Evolutionary conservation across 805 yeast species (phyloP), one percentile per base, ranked within the genome.

Genomic region (Nakazawaea wyomingensis): DNA sequence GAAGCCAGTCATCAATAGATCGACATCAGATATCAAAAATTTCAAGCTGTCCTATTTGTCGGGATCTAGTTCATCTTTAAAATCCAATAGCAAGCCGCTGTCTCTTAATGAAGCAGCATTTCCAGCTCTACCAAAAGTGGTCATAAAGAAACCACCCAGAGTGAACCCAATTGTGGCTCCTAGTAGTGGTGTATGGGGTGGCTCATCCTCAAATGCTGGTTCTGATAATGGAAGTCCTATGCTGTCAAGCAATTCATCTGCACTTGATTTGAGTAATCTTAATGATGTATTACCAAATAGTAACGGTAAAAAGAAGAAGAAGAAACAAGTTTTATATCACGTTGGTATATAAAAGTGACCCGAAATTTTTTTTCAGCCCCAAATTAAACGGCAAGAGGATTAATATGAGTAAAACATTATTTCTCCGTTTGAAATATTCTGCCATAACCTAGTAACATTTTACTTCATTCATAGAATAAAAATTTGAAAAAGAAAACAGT

Each of bases 261-360:
- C 51, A 1, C 48, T 54, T 29, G 56, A 54, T 45, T 33, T 60
- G 45, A 20, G 52, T 28, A 35, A 48, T 2, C 16, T 62, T 17
- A 41, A 45, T n/a, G 45, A 45, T 21, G 37, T 57, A 7, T 48
- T 55, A 39, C 52, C 54, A 19, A 50, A 47, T 18, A 50, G 55
- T 5, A 44, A 46, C 32, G 61, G 59, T 5, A 64, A 60, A 47
- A 64, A 62, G 53, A 63, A 64, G 54, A 72, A 76, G 56, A 75
- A 75, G 56, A 78, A 76, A 51, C 80, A 77, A 51, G 53, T 77
- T 14, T 57, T 78, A 21, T 72, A 75, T 50, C 74, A 71, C 43
- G 63, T 72, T 38, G 82, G 82, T 44, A 66, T 71, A 27, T 69
- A 57, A 37, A 24, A n/a, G 35, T 20, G 16, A 3, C 4, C 18